Conservation (phyloP, 805 yeast species). For the Monosporozyma aerobia region DNA sequence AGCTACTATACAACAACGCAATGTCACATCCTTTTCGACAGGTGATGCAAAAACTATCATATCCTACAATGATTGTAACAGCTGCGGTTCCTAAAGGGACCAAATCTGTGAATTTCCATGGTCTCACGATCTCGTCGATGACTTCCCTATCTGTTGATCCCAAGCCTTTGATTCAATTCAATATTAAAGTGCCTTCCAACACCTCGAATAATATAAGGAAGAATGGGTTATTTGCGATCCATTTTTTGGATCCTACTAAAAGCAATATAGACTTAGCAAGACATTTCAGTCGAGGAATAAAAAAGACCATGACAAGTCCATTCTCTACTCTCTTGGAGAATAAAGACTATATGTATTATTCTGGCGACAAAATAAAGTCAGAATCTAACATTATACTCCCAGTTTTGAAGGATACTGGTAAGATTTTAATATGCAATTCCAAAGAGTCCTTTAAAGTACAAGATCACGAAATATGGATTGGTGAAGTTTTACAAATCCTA, state of each 20-base stretch:
- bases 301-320: slow-evolving; percentile 37
- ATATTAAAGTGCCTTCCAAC: slow-evolving; percentile 75
- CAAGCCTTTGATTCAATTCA: slow-evolving; percentile 71
- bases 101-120: slow-evolving; percentile 29
- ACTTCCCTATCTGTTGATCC: slow-evolving; percentile 75
- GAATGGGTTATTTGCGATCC: slow-evolving; percentile 57
- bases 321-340: slow-evolving; percentile 35
- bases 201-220: slow-evolving; percentile 61
- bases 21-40: slow-evolving; percentile 6
- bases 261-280: slow-evolving; percentile 52
- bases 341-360: slow-evolving; percentile 22
- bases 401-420: slow-evolving; percentile 46
- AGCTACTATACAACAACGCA: not conserved
- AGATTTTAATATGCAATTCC: slow-evolving; percentile 53
- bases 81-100: slow-evolving; percentile 32
- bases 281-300: slow-evolving; percentile 48
- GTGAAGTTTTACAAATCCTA: slow-evolving; percentile 54
- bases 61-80: slow-evolving; percentile 53
- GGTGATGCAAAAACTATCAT: slow-evolving; percentile 38
- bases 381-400: slow-evolving; percentile 37
- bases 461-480: slow-evolving; percentile 89
- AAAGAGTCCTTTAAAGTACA: slow-evolving; percentile 49
- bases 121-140: slow-evolving; percentile 81
- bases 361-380: slow-evolving; percentile 15
- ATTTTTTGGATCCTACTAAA: slow-evolving; percentile 55